phyloP scores from a whole-genome alignment of 169 alveolate species.

The Theileria equi region DNA sequence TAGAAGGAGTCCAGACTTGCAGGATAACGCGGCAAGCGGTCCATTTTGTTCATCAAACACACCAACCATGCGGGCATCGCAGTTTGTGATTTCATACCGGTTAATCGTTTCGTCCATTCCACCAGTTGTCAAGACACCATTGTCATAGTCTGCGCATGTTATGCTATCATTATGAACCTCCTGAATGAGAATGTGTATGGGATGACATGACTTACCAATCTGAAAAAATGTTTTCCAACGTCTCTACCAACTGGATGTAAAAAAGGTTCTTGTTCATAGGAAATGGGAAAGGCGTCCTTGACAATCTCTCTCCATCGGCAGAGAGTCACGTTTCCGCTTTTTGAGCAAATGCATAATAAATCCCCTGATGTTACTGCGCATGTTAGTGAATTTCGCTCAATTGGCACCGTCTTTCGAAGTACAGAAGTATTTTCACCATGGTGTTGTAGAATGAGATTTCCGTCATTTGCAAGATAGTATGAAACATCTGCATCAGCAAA shows the following conservation, averaged over 20 bases:
- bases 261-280: too few species aligned
- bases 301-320: constrained; percentile 4
- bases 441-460: constrained; percentile 4
- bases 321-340: constrained; percentile 26
- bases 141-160: constrained; percentile 49
- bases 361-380: constrained; percentile 18
- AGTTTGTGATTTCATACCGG: constrained; percentile 51
- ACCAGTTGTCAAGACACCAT: constrained; percentile 63
- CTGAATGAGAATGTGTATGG: neutral
- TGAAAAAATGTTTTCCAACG: neutral
- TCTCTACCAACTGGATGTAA: too few species aligned
- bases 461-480: constrained; percentile 17
- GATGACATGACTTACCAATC: neutral
- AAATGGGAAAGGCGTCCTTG: neutral
- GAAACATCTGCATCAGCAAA: constrained; percentile 8
- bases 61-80: constrained; percentile 53
- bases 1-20: constrained; percentile 20
- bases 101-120: constrained; percentile 71
- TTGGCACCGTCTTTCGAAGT: too few species aligned
- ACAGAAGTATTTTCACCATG: neutral
- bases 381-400: constrained; percentile 25
- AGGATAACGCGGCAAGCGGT: constrained; percentile 8
- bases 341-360: constrained; percentile 25
- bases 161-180: constrained; percentile 65
- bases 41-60: constrained; percentile 49